A percentile compares a stretch with the other conserved stretches of the same genome.
Evolutionary conservation across 768 basidiomycete genomes (phyloP).

Genomic region (Suillus occidentalis): DNA sequence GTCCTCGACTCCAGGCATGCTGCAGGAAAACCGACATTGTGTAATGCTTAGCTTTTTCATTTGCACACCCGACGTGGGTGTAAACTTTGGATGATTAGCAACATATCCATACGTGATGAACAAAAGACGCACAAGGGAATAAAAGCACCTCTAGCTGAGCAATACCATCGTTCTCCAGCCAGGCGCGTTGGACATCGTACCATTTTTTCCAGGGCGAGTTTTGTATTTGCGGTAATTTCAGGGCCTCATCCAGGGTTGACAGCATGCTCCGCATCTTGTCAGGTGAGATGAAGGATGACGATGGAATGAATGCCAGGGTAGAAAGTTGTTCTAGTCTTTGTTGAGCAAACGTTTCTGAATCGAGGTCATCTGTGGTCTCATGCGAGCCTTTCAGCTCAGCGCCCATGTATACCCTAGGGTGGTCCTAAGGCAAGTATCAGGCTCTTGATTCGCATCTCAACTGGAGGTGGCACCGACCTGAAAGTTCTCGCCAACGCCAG

Average conservation of each 20-base stretch:
- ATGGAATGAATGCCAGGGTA: conserved; percentile 15
- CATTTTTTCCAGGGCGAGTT: conserved; percentile 14
- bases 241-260: conserved; percentile 8
- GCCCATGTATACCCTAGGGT: conserved; percentile 13
- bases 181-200: conserved; percentile 17
- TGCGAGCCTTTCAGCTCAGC: conserved; percentile 16
- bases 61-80: conserved; percentile 12
- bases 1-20: conserved; percentile 21
- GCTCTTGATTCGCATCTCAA: not conserved
- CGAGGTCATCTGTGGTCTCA: conserved; percentile 15
- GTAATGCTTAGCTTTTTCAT: conserved; percentile 15
- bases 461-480: conserved; percentile 15
- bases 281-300: conserved; percentile 13
- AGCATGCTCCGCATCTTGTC: conserved; percentile 14
- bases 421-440: conserved; percentile 14
- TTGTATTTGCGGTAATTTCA: conserved; percentile 12
- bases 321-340: conserved; percentile 15
- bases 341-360: conserved; percentile 12
- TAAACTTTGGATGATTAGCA: conserved; percentile 7
- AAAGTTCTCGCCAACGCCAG: conserved; percentile 38
- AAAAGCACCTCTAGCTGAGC: conserved; percentile 19
- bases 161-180: conserved; percentile 18
- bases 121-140: conserved; percentile 15
- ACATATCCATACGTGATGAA: not conserved
- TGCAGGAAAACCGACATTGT: conserved; percentile 12